phyloP scores from a whole-genome alignment of 148 eudicot genomes.

The Arctostaphylos glauca region DNA sequence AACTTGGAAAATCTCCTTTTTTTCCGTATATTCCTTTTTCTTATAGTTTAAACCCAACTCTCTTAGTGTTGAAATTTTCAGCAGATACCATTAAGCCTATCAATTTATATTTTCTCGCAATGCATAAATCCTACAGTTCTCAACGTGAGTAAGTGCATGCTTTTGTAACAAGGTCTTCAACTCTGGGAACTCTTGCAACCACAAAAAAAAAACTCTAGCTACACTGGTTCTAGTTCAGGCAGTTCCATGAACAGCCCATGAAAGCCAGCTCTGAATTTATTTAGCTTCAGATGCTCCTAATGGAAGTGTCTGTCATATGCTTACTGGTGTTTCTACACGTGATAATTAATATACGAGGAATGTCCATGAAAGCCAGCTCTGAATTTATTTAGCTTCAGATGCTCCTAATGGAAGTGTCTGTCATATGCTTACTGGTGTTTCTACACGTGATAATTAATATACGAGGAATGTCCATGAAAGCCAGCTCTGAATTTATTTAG shows the following conservation, averaged over 20 bases:
- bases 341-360: too few relatives aligned
- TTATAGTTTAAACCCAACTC: background rate
- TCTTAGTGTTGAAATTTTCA: background rate
- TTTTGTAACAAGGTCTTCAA: background rate
- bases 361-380: background rate
- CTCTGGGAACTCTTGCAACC: too few relatives aligned
- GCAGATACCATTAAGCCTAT: background rate
- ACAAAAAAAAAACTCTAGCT: background rate
- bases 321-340: background rate
- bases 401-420: background rate
- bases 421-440: background rate
- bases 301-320: background rate
- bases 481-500: background rate
- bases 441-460: background rate
- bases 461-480: too few relatives aligned
- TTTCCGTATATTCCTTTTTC: background rate
- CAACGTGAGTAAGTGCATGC: background rate
- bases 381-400: background rate
- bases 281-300: background rate
- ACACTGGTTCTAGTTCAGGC: background rate
- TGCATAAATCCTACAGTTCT: background rate
- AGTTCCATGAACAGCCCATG: background rate
- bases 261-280: background rate
- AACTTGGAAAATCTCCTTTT: background rate
- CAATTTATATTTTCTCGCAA: background rate